Conservation (phyloP, 345 rosid genomes). For the Erysimum cheiranthoides region DNA sequence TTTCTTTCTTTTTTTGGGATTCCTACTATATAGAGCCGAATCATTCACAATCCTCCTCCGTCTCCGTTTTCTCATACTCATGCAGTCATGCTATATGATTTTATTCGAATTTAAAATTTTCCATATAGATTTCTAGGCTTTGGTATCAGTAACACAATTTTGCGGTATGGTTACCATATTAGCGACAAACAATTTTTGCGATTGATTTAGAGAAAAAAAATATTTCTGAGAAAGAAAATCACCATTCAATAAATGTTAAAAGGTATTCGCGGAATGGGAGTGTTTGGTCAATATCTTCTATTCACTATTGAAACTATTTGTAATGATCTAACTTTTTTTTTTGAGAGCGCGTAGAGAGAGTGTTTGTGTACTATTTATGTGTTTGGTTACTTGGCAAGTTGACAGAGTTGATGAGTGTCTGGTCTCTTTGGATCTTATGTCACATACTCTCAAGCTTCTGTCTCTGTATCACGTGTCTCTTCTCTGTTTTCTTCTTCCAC, state of each 20-base stretch:
- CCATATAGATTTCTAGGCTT: not conserved
- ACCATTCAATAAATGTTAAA: not conserved
- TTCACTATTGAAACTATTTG: not conserved
- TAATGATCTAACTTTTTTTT: not conserved
- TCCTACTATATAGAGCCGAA: slow-evolving; percentile 28
- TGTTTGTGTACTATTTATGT: slow-evolving; percentile 5
- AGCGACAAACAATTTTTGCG: not conserved
- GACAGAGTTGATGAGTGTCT: slow-evolving; percentile 34
- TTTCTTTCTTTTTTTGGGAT: slow-evolving; percentile 15
- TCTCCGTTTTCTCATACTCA: not conserved
- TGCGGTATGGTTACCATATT: not conserved
- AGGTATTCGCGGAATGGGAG: not conserved
- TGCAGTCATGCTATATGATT: not conserved
- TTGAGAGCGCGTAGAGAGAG: slow-evolving; percentile 1
- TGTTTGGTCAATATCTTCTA: not conserved
- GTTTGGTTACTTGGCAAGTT: slow-evolving; percentile 32
- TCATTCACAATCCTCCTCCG: not conserved
- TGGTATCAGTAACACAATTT: not conserved
- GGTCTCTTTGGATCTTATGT: slow-evolving; percentile 41
- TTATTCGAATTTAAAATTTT: too few relatives aligned
- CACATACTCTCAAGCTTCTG: slow-evolving; percentile 29
- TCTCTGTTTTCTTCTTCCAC: slow-evolving; percentile 41
- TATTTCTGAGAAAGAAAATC: not conserved
- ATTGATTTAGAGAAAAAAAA: not conserved
- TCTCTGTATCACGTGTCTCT: slow-evolving; percentile 42